Base-by-base conservation (phyloP, 345 rosid genomes). In the Erucastrum elatum region DNA sequence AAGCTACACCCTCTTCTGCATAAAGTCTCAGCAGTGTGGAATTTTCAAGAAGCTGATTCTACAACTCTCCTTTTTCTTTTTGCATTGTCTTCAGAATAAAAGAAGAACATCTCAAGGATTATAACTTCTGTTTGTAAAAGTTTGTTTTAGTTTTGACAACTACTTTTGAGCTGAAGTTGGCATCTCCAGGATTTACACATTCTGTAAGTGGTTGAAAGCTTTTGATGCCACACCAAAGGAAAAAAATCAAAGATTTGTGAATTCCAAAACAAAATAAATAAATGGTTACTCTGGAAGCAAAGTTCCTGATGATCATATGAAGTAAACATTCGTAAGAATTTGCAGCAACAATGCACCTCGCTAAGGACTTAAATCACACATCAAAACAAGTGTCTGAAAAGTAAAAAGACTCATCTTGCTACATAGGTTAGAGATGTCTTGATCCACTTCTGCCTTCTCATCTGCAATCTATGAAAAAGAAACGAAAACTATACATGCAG, bases 51-150 rank as follows among this genome's bases (percentile, higher is more conserved):
- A 5, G 68, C 68, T 21, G 66, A 35, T 63, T 56, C 21, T 59
- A 29, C 0, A 30, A 30, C 61, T 16, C 16, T 29, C 56, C 6
- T 12, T 12, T 13, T 15, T 29, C 4, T n/a, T 12, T 15, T 37
- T 51, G 66, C 70, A 26, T 61, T 73, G 67, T 49, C 11, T 46
- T 79, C 66, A 58, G 16, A 72, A 72, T 60, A 60, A 71, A 25
- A 71, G 15, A 46, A 59, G n/a, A 46, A 74, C 70, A 29, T 68
- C 35, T 62, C 0, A 74, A 74, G 65, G 75, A 68, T 68, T 79
- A 49, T 49, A 51, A 51, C 29, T 68, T 51, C 35, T 51, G 60
- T 61, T 68, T 26, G 29, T 58, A 68, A 8, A 68, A 7, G 74
- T 49, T 67, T 79, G 13, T 79, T 15, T 56, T 65, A 46, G 21